A percentile compares a stretch with the other conserved stretches of the same genome.
Evolutionary conservation across 306 rosid genomes (phyloP).

Genomic region (Castanospermum australe): DNA sequence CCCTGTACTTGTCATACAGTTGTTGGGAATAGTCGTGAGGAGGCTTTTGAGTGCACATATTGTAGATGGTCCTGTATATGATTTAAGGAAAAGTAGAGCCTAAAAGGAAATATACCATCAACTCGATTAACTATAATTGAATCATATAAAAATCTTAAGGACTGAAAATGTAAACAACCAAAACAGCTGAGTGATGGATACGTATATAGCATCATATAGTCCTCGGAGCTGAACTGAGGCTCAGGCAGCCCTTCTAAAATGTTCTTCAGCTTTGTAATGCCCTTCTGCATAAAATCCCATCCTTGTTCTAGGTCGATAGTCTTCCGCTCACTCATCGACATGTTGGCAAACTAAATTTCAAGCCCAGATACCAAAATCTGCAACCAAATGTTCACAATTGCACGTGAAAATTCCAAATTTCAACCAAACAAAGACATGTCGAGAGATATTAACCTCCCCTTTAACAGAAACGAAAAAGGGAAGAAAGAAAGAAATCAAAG

Average conservation of each 20-base stretch:
- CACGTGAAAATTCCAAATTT: too few relatives aligned
- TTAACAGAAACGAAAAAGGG: background rate
- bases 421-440: too few relatives aligned
- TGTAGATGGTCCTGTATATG: slow-evolving; percentile 61
- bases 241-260: slow-evolving; percentile 67
- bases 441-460: background rate
- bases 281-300: slow-evolving; percentile 64
- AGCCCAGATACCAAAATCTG: slow-evolving; percentile 11
- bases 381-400: too few relatives aligned
- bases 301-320: slow-evolving; percentile 59
- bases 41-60: slow-evolving; percentile 83
- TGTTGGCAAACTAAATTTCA: background rate
- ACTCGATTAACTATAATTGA: background rate
- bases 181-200: slow-evolving; percentile 10
- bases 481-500: background rate
- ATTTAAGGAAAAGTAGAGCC: slow-evolving; percentile 5
- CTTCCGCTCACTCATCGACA: slow-evolving; percentile 52
- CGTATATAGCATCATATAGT: slow-evolving; percentile 60
- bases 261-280: slow-evolving; percentile 59
- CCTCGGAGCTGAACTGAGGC: slow-evolving; percentile 54
- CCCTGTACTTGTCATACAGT: slow-evolving; percentile 66
- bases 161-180: background rate
- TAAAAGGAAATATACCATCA: background rate
- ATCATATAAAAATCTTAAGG: background rate
- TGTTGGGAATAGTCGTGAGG: slow-evolving; percentile 78